A percentile compares a stretch with the other conserved stretches of the same genome.
These are phyloP conservation scores for Zymoseptoria brevis DNA, from an alignment of 2,329 filamentous ascomycete genomes.

Conservation along the genomic window DNA sequence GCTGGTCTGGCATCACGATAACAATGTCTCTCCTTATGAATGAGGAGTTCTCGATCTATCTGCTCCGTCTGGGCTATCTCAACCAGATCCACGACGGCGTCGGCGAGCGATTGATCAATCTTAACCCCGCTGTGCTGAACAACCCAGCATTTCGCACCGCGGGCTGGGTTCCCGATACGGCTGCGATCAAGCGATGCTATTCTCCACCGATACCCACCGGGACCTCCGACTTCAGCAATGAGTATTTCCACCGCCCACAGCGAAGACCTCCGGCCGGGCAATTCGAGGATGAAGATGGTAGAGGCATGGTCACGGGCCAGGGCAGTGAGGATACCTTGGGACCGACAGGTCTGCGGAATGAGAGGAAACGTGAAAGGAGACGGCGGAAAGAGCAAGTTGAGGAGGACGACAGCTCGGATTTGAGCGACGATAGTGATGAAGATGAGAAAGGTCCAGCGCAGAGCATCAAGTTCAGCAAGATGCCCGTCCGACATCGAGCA, in stretches of 20 bases:
- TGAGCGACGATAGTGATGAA: slow-evolving; percentile 78
- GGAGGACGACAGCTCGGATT: slow-evolving; percentile 76
- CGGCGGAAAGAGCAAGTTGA: slow-evolving; percentile 67
- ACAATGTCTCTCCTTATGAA: slow-evolving; percentile 33
- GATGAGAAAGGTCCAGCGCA: slow-evolving; percentile 63
- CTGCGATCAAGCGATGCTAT: slow-evolving; percentile 73
- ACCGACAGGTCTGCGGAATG: slow-evolving; percentile 42
- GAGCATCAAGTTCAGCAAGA: slow-evolving; percentile 92
- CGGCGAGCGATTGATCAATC: slow-evolving; percentile 72
- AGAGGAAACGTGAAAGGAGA: slow-evolving; percentile 52
- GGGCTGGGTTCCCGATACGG: slow-evolving; percentile 67
- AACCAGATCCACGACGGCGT: slow-evolving; percentile 75
- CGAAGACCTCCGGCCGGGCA: slow-evolving; percentile 12
- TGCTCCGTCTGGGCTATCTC: slow-evolving; percentile 72
- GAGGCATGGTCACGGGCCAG: slow-evolving; percentile 62
- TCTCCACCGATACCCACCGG: slow-evolving; percentile 76
- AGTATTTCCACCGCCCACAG: slow-evolving; percentile 66
- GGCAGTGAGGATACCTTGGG: slow-evolving; percentile 60
- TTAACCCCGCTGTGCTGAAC: slow-evolving; percentile 72
- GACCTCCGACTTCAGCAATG: slow-evolving; percentile 44
- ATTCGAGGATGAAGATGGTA: slow-evolving; percentile 50
- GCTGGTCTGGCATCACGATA: slow-evolving; percentile 16
- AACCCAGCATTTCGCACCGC: slow-evolving; percentile 74
- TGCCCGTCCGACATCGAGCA: slow-evolving; percentile 78
- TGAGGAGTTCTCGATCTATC: slow-evolving; percentile 63